Conservation (phyloP, 345 rosid species). For the Gossypium australe region DNA sequence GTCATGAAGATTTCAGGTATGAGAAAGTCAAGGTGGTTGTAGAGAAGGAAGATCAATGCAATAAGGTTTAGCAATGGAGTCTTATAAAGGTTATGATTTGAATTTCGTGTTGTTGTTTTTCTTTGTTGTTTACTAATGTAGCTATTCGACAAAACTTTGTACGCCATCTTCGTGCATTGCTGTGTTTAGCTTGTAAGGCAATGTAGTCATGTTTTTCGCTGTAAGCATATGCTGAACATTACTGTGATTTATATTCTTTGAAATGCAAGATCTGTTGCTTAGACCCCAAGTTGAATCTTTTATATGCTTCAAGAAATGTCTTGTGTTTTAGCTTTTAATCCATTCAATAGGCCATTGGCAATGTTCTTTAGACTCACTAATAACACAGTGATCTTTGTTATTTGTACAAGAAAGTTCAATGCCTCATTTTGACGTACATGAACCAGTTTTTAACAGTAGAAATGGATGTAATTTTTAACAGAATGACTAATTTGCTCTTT, state of each 20-base stretch:
- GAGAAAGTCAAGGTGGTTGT: conserved; percentile 34
- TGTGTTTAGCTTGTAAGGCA: conserved; percentile 7
- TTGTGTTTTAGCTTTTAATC: background rate
- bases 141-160: background rate
- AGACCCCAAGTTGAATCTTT: too few species aligned
- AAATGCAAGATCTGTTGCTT: background rate
- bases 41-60: conserved; percentile 17
- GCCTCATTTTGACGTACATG: too few species aligned
- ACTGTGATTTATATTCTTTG: background rate
- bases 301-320: background rate
- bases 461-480: too few species aligned
- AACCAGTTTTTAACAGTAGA: too few species aligned
- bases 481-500: too few species aligned
- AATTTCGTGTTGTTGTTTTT: conserved; percentile 1
- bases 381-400: background rate
- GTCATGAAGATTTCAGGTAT: conserved; percentile 34
- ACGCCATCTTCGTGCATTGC: background rate
- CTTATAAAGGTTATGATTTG: conserved; percentile 5
- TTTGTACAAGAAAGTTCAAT: too few species aligned
- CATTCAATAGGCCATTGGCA: background rate
- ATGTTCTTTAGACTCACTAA: background rate
- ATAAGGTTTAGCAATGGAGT: conserved; percentile 14
- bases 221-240: background rate
- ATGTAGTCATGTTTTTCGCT: background rate
- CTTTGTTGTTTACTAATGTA: background rate